phyloP scores from a whole-genome alignment of 768 basidiomycete species.

The Tremella mesenterica region DNA sequence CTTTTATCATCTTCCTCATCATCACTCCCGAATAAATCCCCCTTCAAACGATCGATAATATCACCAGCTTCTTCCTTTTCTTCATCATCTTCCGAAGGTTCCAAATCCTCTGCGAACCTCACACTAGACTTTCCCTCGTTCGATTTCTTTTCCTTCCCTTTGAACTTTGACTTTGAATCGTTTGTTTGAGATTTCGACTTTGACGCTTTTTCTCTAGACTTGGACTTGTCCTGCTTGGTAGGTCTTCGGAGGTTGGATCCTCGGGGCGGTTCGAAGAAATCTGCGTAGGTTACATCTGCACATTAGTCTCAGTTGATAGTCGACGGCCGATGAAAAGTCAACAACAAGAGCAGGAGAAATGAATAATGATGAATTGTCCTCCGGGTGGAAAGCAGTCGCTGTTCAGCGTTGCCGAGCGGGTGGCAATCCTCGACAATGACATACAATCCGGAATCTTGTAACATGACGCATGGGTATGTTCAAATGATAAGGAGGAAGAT shows the following conservation, averaged over 20 bases:
- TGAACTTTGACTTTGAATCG: conserved; percentile 17
- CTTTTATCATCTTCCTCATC: conserved; percentile 43
- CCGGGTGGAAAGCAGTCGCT: too few species aligned
- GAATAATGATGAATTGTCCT: too few species aligned
- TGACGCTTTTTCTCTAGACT: conserved; percentile 12
- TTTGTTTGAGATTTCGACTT: conserved; percentile 24
- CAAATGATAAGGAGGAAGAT: too few species aligned
- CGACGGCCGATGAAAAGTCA: neutral
- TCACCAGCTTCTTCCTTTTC: conserved; percentile 43
- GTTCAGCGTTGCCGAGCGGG: too few species aligned
- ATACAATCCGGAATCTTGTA: too few species aligned
- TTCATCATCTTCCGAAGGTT: conserved; percentile 27
- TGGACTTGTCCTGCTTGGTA: conserved; percentile 16
- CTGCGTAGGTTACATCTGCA: conserved; percentile 42
- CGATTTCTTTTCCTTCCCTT: conserved; percentile 17
- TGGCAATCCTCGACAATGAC: too few species aligned
- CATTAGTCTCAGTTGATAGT: neutral
- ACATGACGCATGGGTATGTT: too few species aligned
- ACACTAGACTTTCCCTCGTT: too few species aligned
- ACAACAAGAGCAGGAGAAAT: too few species aligned
- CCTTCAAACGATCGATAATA: conserved; percentile 62
- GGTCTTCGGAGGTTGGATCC: conserved; percentile 5
- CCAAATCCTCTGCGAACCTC: too few species aligned
- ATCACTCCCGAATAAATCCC: conserved; percentile 60
- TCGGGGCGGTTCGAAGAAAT: conserved; percentile 45